phyloP scores from a whole-genome alignment of 345 rosid species.

The Salix udensis region DNA sequence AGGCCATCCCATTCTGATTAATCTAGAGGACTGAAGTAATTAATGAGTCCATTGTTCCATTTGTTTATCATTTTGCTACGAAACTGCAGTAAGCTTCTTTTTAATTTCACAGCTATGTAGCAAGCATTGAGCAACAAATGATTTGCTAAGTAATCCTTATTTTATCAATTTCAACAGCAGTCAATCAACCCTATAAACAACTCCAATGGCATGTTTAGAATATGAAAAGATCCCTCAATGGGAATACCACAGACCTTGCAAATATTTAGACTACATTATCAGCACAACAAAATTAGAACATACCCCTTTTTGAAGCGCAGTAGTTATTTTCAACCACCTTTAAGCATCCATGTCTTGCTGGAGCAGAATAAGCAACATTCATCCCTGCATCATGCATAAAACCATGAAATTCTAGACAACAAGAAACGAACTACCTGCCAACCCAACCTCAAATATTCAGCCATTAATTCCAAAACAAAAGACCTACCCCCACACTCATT shows the following conservation, averaged over 20 bases:
- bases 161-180: neutral
- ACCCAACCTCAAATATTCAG: neutral
- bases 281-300: conserved; percentile 5
- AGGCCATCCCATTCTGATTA: neutral
- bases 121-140: neutral
- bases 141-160: neutral
- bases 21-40: neutral
- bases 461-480: neutral
- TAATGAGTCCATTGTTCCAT: neutral
- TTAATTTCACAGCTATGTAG: neutral
- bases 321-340: conserved; percentile 83
- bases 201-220: neutral
- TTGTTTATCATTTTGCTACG: neutral
- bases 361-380: conserved; percentile 70
- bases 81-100: neutral
- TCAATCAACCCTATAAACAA: neutral
- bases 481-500: neutral
- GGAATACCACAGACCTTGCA: neutral
- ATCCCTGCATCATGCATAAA: conserved; percentile 51
- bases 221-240: neutral
- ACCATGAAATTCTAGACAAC: conserved; percentile 17
- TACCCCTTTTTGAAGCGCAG: conserved; percentile 94
- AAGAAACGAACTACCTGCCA: neutral
- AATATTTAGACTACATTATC: neutral
- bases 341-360: conserved; percentile 75